Conservation (phyloP, 371 early-diverging fungal species). For the Funneliformis caledonium region DNA sequence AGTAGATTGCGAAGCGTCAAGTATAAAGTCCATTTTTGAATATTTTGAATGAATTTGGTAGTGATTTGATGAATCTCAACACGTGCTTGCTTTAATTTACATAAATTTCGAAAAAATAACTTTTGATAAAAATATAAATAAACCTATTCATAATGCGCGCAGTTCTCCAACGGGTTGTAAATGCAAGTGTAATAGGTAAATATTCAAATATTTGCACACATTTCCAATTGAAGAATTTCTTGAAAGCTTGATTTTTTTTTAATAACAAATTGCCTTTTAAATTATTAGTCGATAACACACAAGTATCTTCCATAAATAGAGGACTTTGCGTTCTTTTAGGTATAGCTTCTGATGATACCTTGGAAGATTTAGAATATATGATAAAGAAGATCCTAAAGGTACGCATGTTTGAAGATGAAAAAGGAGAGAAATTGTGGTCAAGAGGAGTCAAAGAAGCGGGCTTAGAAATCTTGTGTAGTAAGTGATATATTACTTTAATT, state of each 20-base stretch:
- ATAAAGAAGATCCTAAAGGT: conserved; percentile 73
- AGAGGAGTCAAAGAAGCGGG: conserved; percentile 72
- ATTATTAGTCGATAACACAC: conserved; percentile 60
- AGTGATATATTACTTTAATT: conserved; percentile 23
- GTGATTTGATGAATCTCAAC: too few relatives aligned
- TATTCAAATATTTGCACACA: not conserved
- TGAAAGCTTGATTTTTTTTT: not conserved
- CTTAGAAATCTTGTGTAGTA: conserved; percentile 77
- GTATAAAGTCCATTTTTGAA: not conserved
- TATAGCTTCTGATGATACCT: conserved; percentile 71
- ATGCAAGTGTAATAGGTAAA: conserved; percentile 34
- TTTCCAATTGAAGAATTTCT: not conserved
- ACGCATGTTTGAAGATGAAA: conserved; percentile 73
- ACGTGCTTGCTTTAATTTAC: too few relatives aligned
- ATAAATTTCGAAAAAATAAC: not conserved
- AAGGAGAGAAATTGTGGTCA: conserved; percentile 68
- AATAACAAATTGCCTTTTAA: too few relatives aligned
- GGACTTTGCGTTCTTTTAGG: conserved; percentile 83
- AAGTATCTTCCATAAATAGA: conserved; percentile 71
- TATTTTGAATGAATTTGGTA: too few relatives aligned
- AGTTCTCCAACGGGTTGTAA: conserved; percentile 34
- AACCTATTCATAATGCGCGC: conserved; percentile 12
- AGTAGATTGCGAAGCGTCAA: not conserved
- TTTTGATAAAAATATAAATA: not conserved
- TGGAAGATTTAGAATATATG: conserved; percentile 77